Percentiles rank a stretch among this genome's conserved stretches.
Conservation (phyloP, 1,284 basidiomycete species). For the Ustilago curta region DNA sequence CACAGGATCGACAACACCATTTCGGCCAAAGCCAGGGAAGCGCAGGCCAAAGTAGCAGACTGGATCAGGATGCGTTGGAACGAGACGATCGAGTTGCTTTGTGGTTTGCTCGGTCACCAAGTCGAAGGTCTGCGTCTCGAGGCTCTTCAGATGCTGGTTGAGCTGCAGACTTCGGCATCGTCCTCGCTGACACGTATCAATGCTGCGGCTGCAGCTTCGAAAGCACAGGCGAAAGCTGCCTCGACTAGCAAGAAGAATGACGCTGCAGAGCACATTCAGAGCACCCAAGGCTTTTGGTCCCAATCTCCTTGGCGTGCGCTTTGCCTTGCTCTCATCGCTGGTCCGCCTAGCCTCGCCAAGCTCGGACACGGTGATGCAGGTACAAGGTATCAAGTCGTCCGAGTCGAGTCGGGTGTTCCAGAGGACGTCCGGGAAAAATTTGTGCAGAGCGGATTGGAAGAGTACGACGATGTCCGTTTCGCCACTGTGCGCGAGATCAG, state of each 20-base stretch:
- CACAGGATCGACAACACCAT: constrained; percentile 5
- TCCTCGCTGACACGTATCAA: constrained; percentile 31
- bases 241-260: constrained; percentile 18
- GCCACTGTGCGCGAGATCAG: constrained; percentile 87
- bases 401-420: constrained; percentile 31
- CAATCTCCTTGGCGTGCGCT: constrained; percentile 51
- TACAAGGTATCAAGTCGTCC: constrained; percentile 24
- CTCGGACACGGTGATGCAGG: constrained; percentile 40
- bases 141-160: constrained; percentile 40
- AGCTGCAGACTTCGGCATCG: constrained; percentile 46
- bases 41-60: constrained; percentile 43
- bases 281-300: constrained; percentile 37
- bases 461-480: constrained; percentile 83
- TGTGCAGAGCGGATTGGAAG: constrained; percentile 56
- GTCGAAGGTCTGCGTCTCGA: constrained; percentile 43
- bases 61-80: constrained; percentile 66
- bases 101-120: constrained; percentile 41
- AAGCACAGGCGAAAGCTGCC: constrained; percentile 5
- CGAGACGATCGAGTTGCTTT: constrained; percentile 54
- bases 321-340: constrained; percentile 48
- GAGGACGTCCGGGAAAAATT: constrained; percentile 60
- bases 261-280: constrained; percentile 4
- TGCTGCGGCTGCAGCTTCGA: constrained; percentile 13
- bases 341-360: constrained; percentile 37
- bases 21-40: constrained; percentile 29